A percentile compares a stretch with the other conserved stretches of the same genome.
Conservation (phyloP, 495 filamentous ascomycete species). For the Lophium mytilinum region DNA sequence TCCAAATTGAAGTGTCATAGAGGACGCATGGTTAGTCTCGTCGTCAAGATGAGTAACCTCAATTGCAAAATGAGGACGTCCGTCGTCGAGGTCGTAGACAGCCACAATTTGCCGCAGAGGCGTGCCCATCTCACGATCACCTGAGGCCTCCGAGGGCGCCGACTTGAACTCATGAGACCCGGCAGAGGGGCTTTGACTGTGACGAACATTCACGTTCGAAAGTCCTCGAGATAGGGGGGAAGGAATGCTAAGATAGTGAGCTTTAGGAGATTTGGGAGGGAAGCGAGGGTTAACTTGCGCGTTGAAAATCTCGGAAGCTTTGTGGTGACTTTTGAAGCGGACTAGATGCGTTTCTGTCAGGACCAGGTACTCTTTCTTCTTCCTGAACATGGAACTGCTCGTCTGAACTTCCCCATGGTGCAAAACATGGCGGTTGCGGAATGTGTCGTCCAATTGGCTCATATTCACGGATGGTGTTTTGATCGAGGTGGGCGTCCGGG, state of each 20-base stretch:
- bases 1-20: conserved; percentile 60
- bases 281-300: conserved; percentile 19
- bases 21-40: conserved; percentile 50
- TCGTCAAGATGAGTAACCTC: conserved; percentile 75
- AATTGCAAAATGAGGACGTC: conserved; percentile 66
- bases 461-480: conserved; percentile 25
- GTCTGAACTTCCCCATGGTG: conserved; percentile 74
- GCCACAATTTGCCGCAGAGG: conserved; percentile 68
- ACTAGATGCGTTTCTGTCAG: conserved; percentile 77
- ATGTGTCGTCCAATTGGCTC: conserved; percentile 21
- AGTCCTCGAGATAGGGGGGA: conserved; percentile 9
- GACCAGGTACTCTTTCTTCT: conserved; percentile 86
- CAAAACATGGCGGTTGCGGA: conserved; percentile 44
- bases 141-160: conserved; percentile 35
- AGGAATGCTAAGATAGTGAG: conserved; percentile 9
- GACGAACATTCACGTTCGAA: conserved; percentile 21
- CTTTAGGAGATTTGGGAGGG: background rate
- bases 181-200: conserved; percentile 43
- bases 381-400: conserved; percentile 69
- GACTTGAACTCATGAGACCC: conserved; percentile 58
- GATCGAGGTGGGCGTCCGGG: conserved; percentile 34
- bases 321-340: conserved; percentile 67
- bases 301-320: conserved; percentile 59
- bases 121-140: conserved; percentile 49
- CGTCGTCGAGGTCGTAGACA: conserved; percentile 71